A percentile compares a stretch with the other conserved stretches of the same genome.
phyloP scores from a whole-genome alignment of 805 yeast genomes.

The Pichia kluyveri region DNA sequence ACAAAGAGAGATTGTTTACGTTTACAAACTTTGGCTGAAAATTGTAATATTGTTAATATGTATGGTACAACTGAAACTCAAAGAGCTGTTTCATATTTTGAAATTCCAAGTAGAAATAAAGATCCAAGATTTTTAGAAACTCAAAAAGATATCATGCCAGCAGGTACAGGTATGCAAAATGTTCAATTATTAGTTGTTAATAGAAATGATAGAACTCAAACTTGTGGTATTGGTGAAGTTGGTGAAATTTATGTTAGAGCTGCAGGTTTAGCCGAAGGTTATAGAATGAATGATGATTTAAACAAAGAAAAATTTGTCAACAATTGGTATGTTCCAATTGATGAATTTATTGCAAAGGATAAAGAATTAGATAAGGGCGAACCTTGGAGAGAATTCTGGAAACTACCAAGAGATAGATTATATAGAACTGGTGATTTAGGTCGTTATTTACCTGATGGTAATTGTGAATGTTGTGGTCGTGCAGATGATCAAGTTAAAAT shows the following conservation, averaged over 20 bases:
- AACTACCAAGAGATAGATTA: slow-evolving; percentile 91
- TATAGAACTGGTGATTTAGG: slow-evolving; percentile 98
- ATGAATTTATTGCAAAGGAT: slow-evolving; percentile 54
- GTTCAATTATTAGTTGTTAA: slow-evolving; percentile 93
- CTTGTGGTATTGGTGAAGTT: slow-evolving; percentile 97
- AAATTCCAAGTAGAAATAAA: slow-evolving; percentile 62
- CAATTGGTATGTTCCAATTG: slow-evolving; percentile 79
- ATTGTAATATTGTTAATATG: slow-evolving; percentile 90
- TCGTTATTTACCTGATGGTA: slow-evolving; percentile 92
- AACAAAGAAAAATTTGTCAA: slow-evolving; percentile 80
- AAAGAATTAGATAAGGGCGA: slow-evolving; percentile 35
- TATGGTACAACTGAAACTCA: slow-evolving; percentile 99
- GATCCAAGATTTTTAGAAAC: slow-evolving; percentile 70
- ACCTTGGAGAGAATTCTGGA: slow-evolving; percentile 74
- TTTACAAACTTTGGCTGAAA: slow-evolving; percentile 84
- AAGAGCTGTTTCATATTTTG: slow-evolving; percentile 92
- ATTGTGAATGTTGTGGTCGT: slow-evolving; percentile 96
- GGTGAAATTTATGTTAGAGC: slow-evolving; percentile 99
- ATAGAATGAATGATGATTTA: slow-evolving; percentile 82
- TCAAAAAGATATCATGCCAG: slow-evolving; percentile 95
- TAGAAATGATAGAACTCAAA: slow-evolving; percentile 76
- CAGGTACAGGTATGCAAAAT: slow-evolving; percentile 95
- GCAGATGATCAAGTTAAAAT: slow-evolving; percentile 99
- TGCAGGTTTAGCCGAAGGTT: slow-evolving; percentile 95
- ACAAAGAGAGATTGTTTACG: slow-evolving; percentile 96